Percentiles rank a stretch among this genome's conserved stretches.
phyloP scores from a whole-genome alignment of 78 protist species.

The Thecamonas trahens region DNA sequence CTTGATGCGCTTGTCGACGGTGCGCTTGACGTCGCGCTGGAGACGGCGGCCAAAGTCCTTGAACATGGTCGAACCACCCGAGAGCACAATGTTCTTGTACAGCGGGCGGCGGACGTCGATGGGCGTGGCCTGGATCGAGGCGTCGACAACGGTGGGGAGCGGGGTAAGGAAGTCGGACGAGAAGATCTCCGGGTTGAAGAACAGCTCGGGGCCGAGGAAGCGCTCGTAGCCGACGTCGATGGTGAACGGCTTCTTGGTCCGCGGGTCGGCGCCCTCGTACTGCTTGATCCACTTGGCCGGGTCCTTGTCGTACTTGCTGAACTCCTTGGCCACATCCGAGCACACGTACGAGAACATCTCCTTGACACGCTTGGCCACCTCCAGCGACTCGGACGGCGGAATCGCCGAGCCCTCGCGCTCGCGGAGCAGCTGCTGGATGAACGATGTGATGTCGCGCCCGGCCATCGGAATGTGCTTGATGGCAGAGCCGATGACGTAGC shows the following conservation, averaged over 20 bases:
- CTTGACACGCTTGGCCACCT: constrained; percentile 84
- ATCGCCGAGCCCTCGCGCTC: constrained; percentile 88
- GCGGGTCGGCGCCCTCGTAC: constrained; percentile 17
- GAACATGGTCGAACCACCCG: constrained; percentile 99
- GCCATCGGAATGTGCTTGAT: constrained; percentile 97
- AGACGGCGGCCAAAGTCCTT: constrained; percentile 89
- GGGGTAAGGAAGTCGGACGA: constrained; percentile 79
- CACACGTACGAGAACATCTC: constrained; percentile 90
- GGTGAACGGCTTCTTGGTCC: constrained; percentile 53
- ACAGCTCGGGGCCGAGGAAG: constrained; percentile 99
- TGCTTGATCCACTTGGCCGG: constrained; percentile 70
- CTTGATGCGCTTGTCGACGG: constrained; percentile 63
- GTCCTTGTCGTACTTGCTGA: constrained; percentile 82
- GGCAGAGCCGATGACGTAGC: constrained; percentile 91
- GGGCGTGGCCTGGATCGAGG: constrained; percentile 87
- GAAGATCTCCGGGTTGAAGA: constrained; percentile 98
- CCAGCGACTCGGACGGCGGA: constrained; percentile 89
- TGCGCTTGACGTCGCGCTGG: constrained; percentile 80
- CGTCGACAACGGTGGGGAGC: constrained; percentile 86
- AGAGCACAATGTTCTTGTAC: constrained; percentile 92
- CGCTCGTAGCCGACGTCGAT: constrained; percentile 97
- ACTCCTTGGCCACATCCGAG: constrained; percentile 91
- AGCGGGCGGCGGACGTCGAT: constrained; percentile 90
- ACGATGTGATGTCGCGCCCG: constrained; percentile 94
- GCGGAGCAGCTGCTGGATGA: constrained; percentile 88